phyloP scores from a whole-genome alignment of 2,329 filamentous ascomycete species.

The Verruconis gallopava region DNA sequence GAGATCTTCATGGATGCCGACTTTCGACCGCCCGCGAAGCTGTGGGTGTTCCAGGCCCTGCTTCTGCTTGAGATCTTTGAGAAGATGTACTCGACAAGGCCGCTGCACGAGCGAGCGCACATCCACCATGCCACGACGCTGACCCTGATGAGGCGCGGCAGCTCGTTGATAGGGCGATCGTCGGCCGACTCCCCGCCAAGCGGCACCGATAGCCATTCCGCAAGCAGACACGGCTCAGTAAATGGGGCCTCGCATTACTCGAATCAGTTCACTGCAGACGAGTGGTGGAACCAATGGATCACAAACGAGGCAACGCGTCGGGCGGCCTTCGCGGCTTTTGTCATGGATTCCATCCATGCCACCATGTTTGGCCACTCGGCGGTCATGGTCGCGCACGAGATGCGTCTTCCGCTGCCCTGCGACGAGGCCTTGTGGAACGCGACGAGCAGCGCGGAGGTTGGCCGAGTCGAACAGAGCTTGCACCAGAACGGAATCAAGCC shows the following conservation, averaged over 20 bases:
- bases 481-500: constrained; percentile 72
- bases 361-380: constrained; percentile 97
- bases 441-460: constrained; percentile 74
- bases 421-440: constrained; percentile 90
- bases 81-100: constrained; percentile 92
- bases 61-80: constrained; percentile 86
- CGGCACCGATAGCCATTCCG: constrained; percentile 46
- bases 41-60: constrained; percentile 92
- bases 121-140: constrained; percentile 95
- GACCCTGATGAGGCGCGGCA: constrained; percentile 85
- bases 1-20: constrained; percentile 86
- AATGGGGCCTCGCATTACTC: constrained; percentile 18
- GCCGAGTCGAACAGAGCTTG: constrained; percentile 67
- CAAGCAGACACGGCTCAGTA: constrained; percentile 24
- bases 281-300: constrained; percentile 95
- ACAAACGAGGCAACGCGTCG: constrained; percentile 82
- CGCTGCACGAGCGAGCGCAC: constrained; percentile 85
- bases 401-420: constrained; percentile 80
- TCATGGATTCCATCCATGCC: constrained; percentile 89
- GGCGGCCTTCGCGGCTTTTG: constrained; percentile 84
- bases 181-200: constrained; percentile 74
- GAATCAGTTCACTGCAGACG: constrained; percentile 54
- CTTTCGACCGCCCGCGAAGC: constrained; percentile 80
- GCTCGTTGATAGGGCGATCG: constrained; percentile 77
- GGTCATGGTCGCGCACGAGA: constrained; percentile 93